phyloP scores from a whole-genome alignment of 345 rosid genomes.

The Psidium guajava region DNA sequence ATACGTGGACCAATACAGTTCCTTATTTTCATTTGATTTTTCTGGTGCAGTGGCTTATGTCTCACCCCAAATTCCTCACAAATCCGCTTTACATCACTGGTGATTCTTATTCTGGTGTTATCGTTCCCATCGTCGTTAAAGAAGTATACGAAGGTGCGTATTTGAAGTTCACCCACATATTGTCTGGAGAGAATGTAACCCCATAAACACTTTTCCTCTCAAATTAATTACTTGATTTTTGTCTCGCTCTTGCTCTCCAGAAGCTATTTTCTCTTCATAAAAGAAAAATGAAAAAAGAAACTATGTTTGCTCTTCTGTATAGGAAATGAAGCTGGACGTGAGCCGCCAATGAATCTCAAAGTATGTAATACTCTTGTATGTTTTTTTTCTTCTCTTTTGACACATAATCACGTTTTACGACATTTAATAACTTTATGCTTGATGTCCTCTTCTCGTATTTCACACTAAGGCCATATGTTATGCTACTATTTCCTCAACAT shows the following conservation, averaged over 20 bases:
- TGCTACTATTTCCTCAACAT: neutral
- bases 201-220: neutral
- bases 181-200: too few species aligned
- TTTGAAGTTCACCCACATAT: too few species aligned
- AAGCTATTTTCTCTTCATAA: too few species aligned
- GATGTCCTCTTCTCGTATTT: neutral
- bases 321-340: neutral
- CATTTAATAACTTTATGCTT: too few species aligned
- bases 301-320: neutral
- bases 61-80: constrained; percentile 11
- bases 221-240: neutral
- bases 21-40: too few species aligned
- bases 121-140: constrained; percentile 4
- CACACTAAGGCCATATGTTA: neutral
- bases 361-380: neutral
- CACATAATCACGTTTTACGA: too few species aligned
- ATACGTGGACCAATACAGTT: neutral
- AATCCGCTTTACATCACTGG: constrained; percentile 14
- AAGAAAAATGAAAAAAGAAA: too few species aligned
- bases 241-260: too few species aligned
- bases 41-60: constrained; percentile 16
- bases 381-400: too few species aligned
- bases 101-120: neutral
- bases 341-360: neutral
- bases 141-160: neutral